These are phyloP conservation scores for Tagetes patula DNA, from an alignment of 129 eudicot genomes.

Conservation along the genomic window DNA sequence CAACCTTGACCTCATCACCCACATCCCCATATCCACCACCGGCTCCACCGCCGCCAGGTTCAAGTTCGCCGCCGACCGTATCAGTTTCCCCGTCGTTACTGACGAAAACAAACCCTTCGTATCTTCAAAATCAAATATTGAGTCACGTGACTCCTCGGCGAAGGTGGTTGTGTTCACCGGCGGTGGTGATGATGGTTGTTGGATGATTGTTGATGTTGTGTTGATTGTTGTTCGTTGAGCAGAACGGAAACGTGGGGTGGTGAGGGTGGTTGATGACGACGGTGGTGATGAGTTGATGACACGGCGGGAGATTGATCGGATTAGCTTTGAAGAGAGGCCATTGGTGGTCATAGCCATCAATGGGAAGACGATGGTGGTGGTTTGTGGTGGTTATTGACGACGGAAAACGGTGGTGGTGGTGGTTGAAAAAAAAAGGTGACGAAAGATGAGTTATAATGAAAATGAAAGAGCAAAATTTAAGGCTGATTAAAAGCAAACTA, in stretches of 20 bases:
- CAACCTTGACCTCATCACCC: conserved; percentile 70
- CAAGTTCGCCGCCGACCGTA: conserved; percentile 52
- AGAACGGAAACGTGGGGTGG: conserved; percentile 32
- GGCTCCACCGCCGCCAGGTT: conserved; percentile 59
- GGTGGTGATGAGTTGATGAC: conserved; percentile 28
- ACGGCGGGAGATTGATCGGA: conserved; percentile 32
- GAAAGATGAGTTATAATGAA: background rate
- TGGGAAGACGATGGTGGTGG: background rate
- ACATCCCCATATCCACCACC: conserved; percentile 69
- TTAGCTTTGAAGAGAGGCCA: conserved; percentile 33
- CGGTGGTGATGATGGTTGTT: conserved; percentile 23
- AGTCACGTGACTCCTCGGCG: conserved; percentile 27
- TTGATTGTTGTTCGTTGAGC: conserved; percentile 40
- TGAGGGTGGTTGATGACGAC: conserved; percentile 18
- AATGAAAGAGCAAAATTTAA: conserved; percentile 12
- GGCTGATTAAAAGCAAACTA: conserved; percentile 9
- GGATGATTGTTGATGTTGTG: conserved; percentile 15
- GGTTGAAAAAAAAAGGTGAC: too few relatives aligned
- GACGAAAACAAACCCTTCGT: conserved; percentile 56
- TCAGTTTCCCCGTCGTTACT: conserved; percentile 48
- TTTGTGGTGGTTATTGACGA: conserved; percentile 20
- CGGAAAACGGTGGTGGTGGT: background rate
- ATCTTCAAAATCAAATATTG: conserved; percentile 49
- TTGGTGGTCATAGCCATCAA: conserved; percentile 48
- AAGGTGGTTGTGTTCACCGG: conserved; percentile 4